Base-by-base conservation (phyloP, 306 rosid genomes). In the Arachis hypogaea region DNA sequence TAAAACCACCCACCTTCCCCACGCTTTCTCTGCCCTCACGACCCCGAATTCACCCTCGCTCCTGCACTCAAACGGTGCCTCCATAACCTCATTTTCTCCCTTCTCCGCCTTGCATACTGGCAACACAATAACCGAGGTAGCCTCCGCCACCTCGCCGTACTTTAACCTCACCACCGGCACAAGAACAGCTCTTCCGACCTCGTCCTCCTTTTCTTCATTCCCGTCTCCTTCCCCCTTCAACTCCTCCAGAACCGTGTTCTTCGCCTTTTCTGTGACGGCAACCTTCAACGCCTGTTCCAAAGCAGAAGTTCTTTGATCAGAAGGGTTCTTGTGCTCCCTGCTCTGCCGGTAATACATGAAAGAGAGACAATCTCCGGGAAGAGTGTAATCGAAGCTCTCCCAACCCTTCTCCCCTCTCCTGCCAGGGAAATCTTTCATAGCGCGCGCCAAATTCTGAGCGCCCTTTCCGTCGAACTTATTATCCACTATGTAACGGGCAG, bases 111-210 rank as follows among this genome's bases (percentile, higher is more conserved):
- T 84, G 51, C 90, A 85, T 30, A 94, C 98, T 0, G 98, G 98
- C 49, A 94, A 46, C 7, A 89, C 82, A 22, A 82, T 84, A 69
- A 94, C 98, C 0, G 77, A 62, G 10, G 49, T 85, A 0, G 96
- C 88, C 73, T 84, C 96, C n/a, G 93, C 96, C 43, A 89, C 96
- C 81, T 94, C 98, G 3, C 98, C 98, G 5, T 78, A 76, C 83
- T 78, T 82, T 88, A 91, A 7, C 82, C 98, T 84, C 78, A 94
- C 98, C 44, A 94, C 96, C 6, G 95, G 95, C 69, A 94, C 96
- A 58, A 14, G 68, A 42, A 77, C 78, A 9, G 4, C 84, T 0
- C 0, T 7, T 9, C 11, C 68, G 3, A 4, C 29, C 3, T 0
- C 83, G 0, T 7, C 84, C 1, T 5, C 84, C 4, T 9, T 11